These are phyloP conservation scores for Aspergillus sp. DNA, from an alignment of 2,329 filamentous ascomycete species.

Conservation along the genomic window DNA sequence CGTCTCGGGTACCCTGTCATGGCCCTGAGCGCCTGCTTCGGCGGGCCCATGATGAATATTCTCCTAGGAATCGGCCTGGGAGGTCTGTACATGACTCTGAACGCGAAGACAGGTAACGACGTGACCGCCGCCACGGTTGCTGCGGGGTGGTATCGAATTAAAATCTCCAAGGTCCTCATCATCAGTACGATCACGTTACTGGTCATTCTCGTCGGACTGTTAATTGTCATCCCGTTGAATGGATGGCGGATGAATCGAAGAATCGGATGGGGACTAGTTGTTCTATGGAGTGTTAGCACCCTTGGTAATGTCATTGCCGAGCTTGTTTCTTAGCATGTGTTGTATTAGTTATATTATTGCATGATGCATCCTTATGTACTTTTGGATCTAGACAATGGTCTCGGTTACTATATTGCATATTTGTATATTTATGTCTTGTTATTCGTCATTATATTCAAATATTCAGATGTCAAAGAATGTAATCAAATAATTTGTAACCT, in stretches of 20 bases:
- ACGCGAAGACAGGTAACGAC: conserved; percentile 22
- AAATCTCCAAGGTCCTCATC: conserved; percentile 75
- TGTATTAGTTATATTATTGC: too few relatives aligned
- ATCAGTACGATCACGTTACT: conserved; percentile 79
- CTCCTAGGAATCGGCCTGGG: conserved; percentile 87
- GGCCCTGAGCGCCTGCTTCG: conserved; percentile 90
- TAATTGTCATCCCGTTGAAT: conserved; percentile 76
- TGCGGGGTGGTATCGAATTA: conserved; percentile 63
- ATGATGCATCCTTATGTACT: background rate
- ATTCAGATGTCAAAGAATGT: background rate
- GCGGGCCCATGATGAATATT: conserved; percentile 98
- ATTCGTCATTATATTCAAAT: background rate
- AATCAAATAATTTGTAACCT: background rate
- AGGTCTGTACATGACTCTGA: conserved; percentile 78
- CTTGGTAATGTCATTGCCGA: conserved; percentile 75
- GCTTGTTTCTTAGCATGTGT: conserved; percentile 31
- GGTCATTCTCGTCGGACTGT: conserved; percentile 65
- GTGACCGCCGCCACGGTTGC: conserved; percentile 3
- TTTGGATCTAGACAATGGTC: background rate
- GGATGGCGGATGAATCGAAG: conserved; percentile 74
- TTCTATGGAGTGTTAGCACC: conserved; percentile 73
- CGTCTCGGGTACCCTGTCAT: conserved; percentile 92
- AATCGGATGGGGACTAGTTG: conserved; percentile 74
- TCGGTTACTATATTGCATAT: background rate
- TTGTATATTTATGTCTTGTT: background rate